These are phyloP conservation scores for Grigorovia transvaalensis DNA, from an alignment of 805 yeast species.

Conservation along the genomic window DNA sequence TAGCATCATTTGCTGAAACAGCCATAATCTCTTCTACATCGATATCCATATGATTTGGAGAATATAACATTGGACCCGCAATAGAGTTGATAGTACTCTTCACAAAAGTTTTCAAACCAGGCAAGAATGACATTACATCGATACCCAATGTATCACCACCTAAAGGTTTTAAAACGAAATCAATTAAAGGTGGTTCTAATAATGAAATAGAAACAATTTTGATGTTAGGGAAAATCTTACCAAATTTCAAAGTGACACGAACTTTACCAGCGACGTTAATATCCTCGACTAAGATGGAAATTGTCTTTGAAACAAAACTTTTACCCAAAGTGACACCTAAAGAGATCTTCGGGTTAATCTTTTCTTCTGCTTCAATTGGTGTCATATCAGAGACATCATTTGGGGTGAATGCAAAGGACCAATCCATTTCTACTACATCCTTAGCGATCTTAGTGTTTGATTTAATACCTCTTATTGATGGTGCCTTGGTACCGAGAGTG, in stretches of 20 bases:
- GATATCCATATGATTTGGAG: constrained; percentile 70
- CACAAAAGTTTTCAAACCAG: constrained; percentile 67
- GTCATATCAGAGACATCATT: constrained; percentile 80
- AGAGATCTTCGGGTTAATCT: constrained; percentile 71
- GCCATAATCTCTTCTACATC: constrained; percentile 65
- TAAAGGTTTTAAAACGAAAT: constrained; percentile 72
- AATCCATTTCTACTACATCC: constrained; percentile 68
- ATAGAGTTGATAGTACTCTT: constrained; percentile 57
- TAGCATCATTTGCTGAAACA: constrained; percentile 52
- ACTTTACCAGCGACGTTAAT: constrained; percentile 67
- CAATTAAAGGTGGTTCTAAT: constrained; percentile 69
- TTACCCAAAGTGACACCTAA: constrained; percentile 75
- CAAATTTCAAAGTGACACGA: constrained; percentile 51
- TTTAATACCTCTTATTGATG: constrained; percentile 59
- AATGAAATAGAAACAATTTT: constrained; percentile 60
- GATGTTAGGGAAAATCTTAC: constrained; percentile 67
- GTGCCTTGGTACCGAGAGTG: constrained; percentile 73
- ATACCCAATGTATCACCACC: constrained; percentile 85
- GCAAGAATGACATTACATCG: constrained; percentile 75
- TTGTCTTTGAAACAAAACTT: constrained; percentile 62
- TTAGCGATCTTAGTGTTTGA: constrained; percentile 62
- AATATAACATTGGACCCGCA: constrained; percentile 69
- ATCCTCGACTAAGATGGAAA: constrained; percentile 73
- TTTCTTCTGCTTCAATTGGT: constrained; percentile 55
- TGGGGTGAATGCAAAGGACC: constrained; percentile 75